Base-by-base conservation (phyloP, 208 protist species). In the Wallacemonas sp. region DNA sequence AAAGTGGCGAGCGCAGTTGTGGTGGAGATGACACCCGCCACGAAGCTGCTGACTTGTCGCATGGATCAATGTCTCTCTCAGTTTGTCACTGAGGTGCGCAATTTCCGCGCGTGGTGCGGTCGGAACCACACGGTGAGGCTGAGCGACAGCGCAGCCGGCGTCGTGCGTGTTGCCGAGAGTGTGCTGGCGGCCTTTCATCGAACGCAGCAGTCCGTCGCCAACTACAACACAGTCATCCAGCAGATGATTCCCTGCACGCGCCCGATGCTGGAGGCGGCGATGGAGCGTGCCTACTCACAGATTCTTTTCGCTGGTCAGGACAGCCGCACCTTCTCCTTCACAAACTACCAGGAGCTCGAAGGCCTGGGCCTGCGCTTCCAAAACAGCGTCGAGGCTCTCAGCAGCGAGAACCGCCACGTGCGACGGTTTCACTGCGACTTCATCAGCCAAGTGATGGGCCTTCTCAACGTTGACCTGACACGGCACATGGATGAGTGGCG, bases 401-500 rank as follows among this genome's bases (percentile, higher is more conserved):
- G 87, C 71, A 83, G 71, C 45, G 85, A 92, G 27, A 94, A 94
- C 72, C 81, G 87, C 9, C 75, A 91, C 26, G 84, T 96, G 53
- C 87, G 91, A 19, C 83, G 86, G 33, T 94, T 96, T 58, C 91
- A 96, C 63, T 72, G 68, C 46, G 88, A 93, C 38, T 89, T 96
- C 63, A 68, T 81, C n/a, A 74, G 82, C 55, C 83, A 93, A 55
- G 90, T 97, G 36, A 59, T 77, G 27, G 60, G 68, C 13, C 86
- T 99, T 12, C 89, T 94, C 73, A 88, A 80, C 71, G 67, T 96
- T 13, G 92, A 97, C 61, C 82, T 99, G 10, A 85, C 93, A 15
- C 65, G 75, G n/a, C 79, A 95, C 70, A 95, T 90, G 78, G 91
- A 97, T 32, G 81, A 89, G 63, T 99, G 97, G 97, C 92, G 94